A percentile compares a stretch with the other conserved stretches of the same genome.
Evolutionary conservation across 192 early-diverging fungal species (phyloP).

Genomic region (Jimgerdemannia flammicorona): DNA sequence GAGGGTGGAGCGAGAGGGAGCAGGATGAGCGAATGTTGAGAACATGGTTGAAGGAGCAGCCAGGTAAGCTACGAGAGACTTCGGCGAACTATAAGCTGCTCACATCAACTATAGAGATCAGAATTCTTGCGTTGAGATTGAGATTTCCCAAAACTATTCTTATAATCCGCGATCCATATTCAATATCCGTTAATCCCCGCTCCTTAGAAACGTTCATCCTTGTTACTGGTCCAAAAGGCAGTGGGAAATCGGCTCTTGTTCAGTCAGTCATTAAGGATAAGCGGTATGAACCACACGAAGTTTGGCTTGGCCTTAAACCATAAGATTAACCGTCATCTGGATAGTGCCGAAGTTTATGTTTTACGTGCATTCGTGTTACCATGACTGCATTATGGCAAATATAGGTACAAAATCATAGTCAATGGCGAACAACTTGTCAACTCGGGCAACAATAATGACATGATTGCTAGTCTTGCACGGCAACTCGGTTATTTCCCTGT

Average conservation of each 20-base stretch:
- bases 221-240: slow-evolving; percentile 80
- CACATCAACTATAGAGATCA: too few species aligned
- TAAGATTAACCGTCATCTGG: slow-evolving; percentile 21
- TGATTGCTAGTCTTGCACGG: slow-evolving; percentile 71
- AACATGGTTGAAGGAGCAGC: slow-evolving; percentile 52
- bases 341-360: not conserved
- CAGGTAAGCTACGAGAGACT: slow-evolving; percentile 29
- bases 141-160: too few species aligned
- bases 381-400: too few species aligned
- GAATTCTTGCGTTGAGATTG: too few species aligned
- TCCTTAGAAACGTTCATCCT: slow-evolving; percentile 75
- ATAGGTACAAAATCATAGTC: slow-evolving; percentile 68
- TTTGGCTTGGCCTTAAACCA: slow-evolving; percentile 9
- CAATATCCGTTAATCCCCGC: too few species aligned
- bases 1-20: slow-evolving; percentile 55
- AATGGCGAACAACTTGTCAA: slow-evolving; percentile 75
- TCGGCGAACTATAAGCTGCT: too few species aligned
- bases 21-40: slow-evolving; percentile 51
- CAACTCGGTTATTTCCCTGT: slow-evolving; percentile 92
- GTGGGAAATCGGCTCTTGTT: slow-evolving; percentile 76
- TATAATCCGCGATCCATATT: too few species aligned
- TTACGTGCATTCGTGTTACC: not conserved
- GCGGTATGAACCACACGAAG: too few species aligned
- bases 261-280: slow-evolving; percentile 62
- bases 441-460: slow-evolving; percentile 65